phyloP scores from a whole-genome alignment of 805 yeast genomes.

The Candida khao-thaluensis region DNA sequence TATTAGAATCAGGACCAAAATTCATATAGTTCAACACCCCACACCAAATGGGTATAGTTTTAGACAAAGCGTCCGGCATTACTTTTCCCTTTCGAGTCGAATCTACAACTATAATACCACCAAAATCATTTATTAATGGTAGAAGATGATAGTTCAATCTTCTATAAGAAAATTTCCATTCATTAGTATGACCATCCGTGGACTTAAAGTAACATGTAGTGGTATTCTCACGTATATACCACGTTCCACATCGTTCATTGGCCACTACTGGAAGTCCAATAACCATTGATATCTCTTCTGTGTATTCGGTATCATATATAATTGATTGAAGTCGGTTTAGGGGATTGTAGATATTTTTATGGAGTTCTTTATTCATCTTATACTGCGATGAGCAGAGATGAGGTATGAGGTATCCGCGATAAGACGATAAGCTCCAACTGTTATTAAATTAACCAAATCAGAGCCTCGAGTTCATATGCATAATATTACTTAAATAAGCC shows the following conservation, averaged over 20 bases:
- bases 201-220: conserved; percentile 77
- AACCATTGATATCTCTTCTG: conserved; percentile 25
- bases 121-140: conserved; percentile 38
- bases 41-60: conserved; percentile 91
- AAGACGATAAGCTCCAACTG: too few relatives aligned
- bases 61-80: conserved; percentile 84
- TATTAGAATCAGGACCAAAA: conserved; percentile 21
- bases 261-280: conserved; percentile 51
- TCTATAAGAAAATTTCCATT: conserved; percentile 76
- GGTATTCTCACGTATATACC: conserved; percentile 59
- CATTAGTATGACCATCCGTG: conserved; percentile 84
- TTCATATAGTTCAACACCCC: conserved; percentile 64
- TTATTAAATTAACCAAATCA: too few relatives aligned
- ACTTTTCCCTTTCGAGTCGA: conserved; percentile 83
- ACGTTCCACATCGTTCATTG: conserved; percentile 82
- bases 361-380: conserved; percentile 46
- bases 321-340: conserved; percentile 73
- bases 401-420: too few relatives aligned
- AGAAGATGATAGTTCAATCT: conserved; percentile 74
- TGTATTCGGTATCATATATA: conserved; percentile 55
- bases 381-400: background rate
- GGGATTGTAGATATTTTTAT: conserved; percentile 50
- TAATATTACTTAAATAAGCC: too few relatives aligned
- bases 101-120: conserved; percentile 67
- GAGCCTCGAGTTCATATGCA: too few relatives aligned